Percentiles rank a stretch among this genome's conserved stretches.
Evolutionary conservation across 2,329 filamentous ascomycete species (phyloP).

Genomic region (Cytospora mali): DNA sequence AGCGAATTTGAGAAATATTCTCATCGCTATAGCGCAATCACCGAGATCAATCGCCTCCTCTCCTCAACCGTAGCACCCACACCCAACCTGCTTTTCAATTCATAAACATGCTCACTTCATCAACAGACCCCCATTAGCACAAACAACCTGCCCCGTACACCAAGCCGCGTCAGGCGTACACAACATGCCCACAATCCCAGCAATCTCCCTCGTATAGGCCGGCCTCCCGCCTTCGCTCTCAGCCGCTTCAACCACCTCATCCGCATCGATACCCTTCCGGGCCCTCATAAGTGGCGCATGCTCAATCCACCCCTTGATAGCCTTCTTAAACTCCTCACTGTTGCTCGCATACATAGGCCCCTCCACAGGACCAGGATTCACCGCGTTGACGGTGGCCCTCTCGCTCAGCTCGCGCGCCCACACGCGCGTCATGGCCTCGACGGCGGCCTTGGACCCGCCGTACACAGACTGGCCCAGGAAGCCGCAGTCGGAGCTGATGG

Average conservation of each 20-base stretch:
- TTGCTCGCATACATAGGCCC: slow-evolving; percentile 54
- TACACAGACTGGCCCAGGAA: slow-evolving; percentile 60
- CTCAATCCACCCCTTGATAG: slow-evolving; percentile 47
- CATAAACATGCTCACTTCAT: slow-evolving; percentile 34
- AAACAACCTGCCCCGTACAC: slow-evolving; percentile 79
- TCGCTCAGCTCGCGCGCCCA: slow-evolving; percentile 60
- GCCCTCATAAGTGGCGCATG: slow-evolving; percentile 65
- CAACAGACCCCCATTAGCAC: slow-evolving; percentile 76
- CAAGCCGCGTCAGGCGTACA: slow-evolving; percentile 72
- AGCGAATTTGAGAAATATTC: not conserved
- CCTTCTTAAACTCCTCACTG: slow-evolving; percentile 45
- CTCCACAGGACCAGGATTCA: slow-evolving; percentile 60
- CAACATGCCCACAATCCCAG: slow-evolving; percentile 76
- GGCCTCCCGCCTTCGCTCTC: slow-evolving; percentile 59
- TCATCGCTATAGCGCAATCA: not conserved
- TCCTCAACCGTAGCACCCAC: not conserved
- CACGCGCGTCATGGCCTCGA: slow-evolving; percentile 62
- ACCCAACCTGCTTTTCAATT: not conserved
- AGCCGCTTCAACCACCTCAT: slow-evolving; percentile 62
- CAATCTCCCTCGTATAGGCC: slow-evolving; percentile 71
- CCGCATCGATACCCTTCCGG: slow-evolving; percentile 62
- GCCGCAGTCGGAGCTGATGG: slow-evolving; percentile 55
- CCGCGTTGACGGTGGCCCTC: slow-evolving; percentile 57
- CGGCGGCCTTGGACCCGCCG: slow-evolving; percentile 59
- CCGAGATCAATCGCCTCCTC: not conserved